Conservation (phyloP, 1,139 yeast species). For the Taphrina wiesneri region DNA sequence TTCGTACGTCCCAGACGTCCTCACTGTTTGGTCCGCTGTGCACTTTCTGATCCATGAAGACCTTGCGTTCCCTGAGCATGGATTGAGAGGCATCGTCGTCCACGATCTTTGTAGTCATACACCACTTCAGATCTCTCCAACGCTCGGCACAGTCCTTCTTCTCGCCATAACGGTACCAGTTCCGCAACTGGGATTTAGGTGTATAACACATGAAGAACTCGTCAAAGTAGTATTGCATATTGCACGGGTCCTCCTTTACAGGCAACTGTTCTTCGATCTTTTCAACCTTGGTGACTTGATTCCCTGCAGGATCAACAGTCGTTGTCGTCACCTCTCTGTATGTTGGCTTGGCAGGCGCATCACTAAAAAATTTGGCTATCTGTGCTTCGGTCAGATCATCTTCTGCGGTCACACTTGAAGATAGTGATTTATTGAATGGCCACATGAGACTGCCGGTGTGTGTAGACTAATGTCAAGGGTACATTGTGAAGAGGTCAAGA, state of each 20-base stretch:
- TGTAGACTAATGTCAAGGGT: no score
- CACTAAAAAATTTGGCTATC: slow-evolving; percentile 3
- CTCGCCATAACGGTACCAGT: slow-evolving; percentile 38
- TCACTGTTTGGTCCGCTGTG: slow-evolving; percentile 37
- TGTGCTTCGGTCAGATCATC: slow-evolving; percentile 30
- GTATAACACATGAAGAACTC: slow-evolving; percentile 38
- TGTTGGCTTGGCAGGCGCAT: background rate
- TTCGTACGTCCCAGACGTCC: slow-evolving; percentile 36
- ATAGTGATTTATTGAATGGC: slow-evolving; percentile 2
- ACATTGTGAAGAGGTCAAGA: no score
- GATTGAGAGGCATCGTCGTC: slow-evolving; percentile 27
- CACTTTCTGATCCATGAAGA: slow-evolving; percentile 8
- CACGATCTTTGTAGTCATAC: slow-evolving; percentile 31
- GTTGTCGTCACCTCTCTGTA: background rate
- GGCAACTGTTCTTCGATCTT: background rate
- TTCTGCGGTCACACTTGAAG: background rate
- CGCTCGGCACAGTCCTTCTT: slow-evolving; percentile 35
- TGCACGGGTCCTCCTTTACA: slow-evolving; percentile 30
- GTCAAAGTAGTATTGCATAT: slow-evolving; percentile 35
- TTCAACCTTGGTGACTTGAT: background rate
- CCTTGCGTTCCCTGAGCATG: slow-evolving; percentile 28
- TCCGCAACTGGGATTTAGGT: slow-evolving; percentile 33
- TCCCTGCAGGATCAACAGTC: background rate
- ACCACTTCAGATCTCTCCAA: slow-evolving; percentile 37
- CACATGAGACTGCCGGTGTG: no score